Base-by-base conservation (phyloP, 2,329 filamentous ascomycete species). In the Sporothrix pseudoabietina region DNA sequence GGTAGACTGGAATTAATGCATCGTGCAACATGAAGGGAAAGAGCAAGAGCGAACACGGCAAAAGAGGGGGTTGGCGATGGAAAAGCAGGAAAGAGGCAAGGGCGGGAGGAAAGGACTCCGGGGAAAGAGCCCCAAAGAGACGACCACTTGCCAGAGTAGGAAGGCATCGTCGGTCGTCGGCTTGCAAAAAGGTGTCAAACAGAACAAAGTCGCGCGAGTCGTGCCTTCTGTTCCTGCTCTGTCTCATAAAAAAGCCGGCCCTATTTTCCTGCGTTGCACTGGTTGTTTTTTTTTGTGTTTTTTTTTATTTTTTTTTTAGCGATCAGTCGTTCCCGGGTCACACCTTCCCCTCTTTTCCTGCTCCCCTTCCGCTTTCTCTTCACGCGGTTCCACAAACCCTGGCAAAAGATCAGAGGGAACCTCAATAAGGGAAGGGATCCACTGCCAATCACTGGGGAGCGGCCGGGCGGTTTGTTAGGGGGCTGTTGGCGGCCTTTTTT, bases 271-370 rank as follows among this genome's bases (percentile, higher is more conserved):
- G 30, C 44, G 44, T 35, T 35, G 44, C 63, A 66, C 41, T 49
- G 14, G 22, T 49, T 30, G 63, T 71, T 35, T 26, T 30, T 71
- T 71, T 35, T 26, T 1, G 26, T 1, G 26, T 26, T 26, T 26
- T 26, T 26, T 26, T 26, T 26, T 2, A 26, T n/a, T n/a, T n/a
- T n/a, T n/a, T n/a, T n/a, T 10, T 22, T 39, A 54, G 26, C 44
- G n/a, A 59, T 47, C 54, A 47, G n/a, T 26, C 41, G 32, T 63
- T 71, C 54, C 22, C 9, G 39, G 41, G 55, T 71, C 26, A 55
- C 55, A 71, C 55, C n/a, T 49, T 49, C 69, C 69, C 44, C 44
- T 65, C 70, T 54, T 65, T 61, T 71, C 19, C n/a, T 71, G 14
- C 32, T 4, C n/a, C 35, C 35, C 35, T 35, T 35, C 35, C 3